Percentiles rank a stretch among this genome's conserved stretches.
Conservation (phyloP, 768 basidiomycete species). For the Russula earlei region DNA sequence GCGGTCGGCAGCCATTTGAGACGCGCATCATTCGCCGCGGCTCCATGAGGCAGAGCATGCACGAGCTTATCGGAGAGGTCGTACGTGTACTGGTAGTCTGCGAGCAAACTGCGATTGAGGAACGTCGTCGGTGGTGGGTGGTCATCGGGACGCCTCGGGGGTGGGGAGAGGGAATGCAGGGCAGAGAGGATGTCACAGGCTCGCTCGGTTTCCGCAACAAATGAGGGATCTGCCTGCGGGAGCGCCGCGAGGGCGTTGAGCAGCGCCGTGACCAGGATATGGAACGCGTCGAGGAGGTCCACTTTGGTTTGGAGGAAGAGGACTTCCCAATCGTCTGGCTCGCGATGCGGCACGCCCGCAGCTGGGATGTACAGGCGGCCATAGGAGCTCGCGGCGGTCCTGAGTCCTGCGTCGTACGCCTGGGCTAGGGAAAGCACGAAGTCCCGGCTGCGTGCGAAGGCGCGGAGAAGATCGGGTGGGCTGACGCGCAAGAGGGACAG, state of each 20-base stretch:
- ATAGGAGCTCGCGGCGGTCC: slow-evolving; percentile 46
- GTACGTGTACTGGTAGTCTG: slow-evolving; percentile 66
- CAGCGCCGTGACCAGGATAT: slow-evolving; percentile 43
- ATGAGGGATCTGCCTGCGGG: slow-evolving; percentile 30
- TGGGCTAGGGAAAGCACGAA: slow-evolving; percentile 50
- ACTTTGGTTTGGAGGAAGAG: slow-evolving; percentile 70
- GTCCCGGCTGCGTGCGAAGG: slow-evolving; percentile 41
- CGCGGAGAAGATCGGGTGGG: slow-evolving; percentile 39
- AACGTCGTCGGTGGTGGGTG: slow-evolving; percentile 31
- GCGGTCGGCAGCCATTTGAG: slow-evolving; percentile 47
- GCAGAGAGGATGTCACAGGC: slow-evolving; percentile 51
- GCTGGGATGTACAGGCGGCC: slow-evolving; percentile 40
- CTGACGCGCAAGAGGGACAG: slow-evolving; percentile 43
- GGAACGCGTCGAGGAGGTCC: slow-evolving; percentile 59
- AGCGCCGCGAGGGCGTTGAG: slow-evolving; percentile 36
- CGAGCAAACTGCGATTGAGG: slow-evolving; percentile 55
- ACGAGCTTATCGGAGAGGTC: slow-evolving; percentile 33
- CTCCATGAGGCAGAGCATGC: slow-evolving; percentile 34
- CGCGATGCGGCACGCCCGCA: slow-evolving; percentile 20
- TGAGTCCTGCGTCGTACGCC: slow-evolving; percentile 51
- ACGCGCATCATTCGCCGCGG: slow-evolving; percentile 43
- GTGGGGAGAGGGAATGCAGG: slow-evolving; percentile 39
- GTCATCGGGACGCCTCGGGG: slow-evolving; percentile 5
- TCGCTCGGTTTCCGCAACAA: slow-evolving; percentile 41
- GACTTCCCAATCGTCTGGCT: slow-evolving; percentile 54